phyloP scores from a whole-genome alignment of 202 grass and related monocot species.

The Saccharum hybrid region DNA sequence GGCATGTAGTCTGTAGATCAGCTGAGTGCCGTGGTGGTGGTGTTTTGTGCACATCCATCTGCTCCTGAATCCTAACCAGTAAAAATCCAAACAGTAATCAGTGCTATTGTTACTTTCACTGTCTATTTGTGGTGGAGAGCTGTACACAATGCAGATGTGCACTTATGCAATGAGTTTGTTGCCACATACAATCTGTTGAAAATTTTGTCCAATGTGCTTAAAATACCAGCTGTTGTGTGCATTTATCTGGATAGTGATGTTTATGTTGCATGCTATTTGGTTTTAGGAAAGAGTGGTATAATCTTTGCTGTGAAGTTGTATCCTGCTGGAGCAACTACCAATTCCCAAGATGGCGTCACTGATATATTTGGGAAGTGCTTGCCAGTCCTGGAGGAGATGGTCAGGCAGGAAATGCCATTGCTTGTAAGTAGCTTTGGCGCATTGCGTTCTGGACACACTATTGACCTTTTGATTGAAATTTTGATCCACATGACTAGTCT shows the following conservation, averaged over 20 bases:
- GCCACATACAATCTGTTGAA: not conserved
- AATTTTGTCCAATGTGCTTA: slow-evolving; percentile 4
- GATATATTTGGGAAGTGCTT: slow-evolving; percentile 84
- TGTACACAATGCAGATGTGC: not conserved
- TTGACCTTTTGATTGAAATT: not conserved
- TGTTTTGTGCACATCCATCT: not conserved
- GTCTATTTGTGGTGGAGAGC: not conserved
- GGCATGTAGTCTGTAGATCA: not conserved
- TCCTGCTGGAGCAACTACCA: slow-evolving; percentile 93
- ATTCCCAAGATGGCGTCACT: slow-evolving; percentile 93
- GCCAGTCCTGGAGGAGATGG: slow-evolving; percentile 86
- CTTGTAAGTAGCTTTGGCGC: slow-evolving; percentile 71
- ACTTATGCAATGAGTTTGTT: not conserved
- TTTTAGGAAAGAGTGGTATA: slow-evolving; percentile 71
- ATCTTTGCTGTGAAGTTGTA: slow-evolving; percentile 88
- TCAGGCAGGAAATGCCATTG: slow-evolving; percentile 82
- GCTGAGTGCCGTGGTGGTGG: not conserved
- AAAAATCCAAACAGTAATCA: not conserved
- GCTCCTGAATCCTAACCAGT: not conserved
- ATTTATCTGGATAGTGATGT: slow-evolving; percentile 11
- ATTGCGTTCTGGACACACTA: not conserved
- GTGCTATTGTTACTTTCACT: not conserved
- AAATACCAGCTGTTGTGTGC: not conserved
- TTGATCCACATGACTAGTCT: not conserved
- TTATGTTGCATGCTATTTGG: slow-evolving; percentile 43